Evolutionary conservation across 805 yeast species (phyloP).

Genomic region (Candida morakotiae): DNA sequence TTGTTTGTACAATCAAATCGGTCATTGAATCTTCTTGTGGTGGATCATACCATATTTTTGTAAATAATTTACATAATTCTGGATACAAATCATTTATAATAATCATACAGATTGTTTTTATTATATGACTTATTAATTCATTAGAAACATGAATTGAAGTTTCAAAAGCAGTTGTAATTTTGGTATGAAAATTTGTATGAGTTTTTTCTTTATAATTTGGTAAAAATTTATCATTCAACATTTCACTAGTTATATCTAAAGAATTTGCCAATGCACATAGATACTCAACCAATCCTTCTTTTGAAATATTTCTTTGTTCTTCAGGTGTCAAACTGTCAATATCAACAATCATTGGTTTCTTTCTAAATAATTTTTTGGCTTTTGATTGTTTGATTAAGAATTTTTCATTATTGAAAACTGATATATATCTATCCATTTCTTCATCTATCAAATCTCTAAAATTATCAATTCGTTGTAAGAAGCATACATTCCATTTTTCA

Average conservation of each 20-base stretch:
- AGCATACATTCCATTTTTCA: slow-evolving; percentile 59
- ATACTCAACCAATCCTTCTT: slow-evolving; percentile 76
- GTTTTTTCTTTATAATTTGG: slow-evolving; percentile 61
- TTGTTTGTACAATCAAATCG: slow-evolving; percentile 63
- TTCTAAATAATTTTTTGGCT: slow-evolving; percentile 33
- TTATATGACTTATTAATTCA: slow-evolving; percentile 76
- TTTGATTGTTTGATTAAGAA: slow-evolving; percentile 41
- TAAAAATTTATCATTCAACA: slow-evolving; percentile 62
- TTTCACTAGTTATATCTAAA: slow-evolving; percentile 70
- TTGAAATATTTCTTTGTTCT: slow-evolving; percentile 32
- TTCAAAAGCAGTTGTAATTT: slow-evolving; percentile 33
- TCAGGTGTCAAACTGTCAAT: slow-evolving; percentile 38
- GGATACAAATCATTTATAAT: slow-evolving; percentile 68
- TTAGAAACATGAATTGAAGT: slow-evolving; percentile 57
- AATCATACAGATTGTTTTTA: slow-evolving; percentile 61
- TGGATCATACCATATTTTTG: slow-evolving; percentile 66
- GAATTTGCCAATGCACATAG: slow-evolving; percentile 81
- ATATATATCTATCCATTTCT: slow-evolving; percentile 37
- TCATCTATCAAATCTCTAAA: slow-evolving; percentile 56
- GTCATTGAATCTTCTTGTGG: slow-evolving; percentile 45
- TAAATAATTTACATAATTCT: slow-evolving; percentile 59
- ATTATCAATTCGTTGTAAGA: slow-evolving; percentile 56
- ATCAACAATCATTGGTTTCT: slow-evolving; percentile 18
- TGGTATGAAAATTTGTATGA: slow-evolving; percentile 35
- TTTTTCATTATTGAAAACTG: slow-evolving; percentile 36